phyloP scores from a whole-genome alignment of 495 filamentous ascomycete genomes.

The Filosporella fistucella region DNA sequence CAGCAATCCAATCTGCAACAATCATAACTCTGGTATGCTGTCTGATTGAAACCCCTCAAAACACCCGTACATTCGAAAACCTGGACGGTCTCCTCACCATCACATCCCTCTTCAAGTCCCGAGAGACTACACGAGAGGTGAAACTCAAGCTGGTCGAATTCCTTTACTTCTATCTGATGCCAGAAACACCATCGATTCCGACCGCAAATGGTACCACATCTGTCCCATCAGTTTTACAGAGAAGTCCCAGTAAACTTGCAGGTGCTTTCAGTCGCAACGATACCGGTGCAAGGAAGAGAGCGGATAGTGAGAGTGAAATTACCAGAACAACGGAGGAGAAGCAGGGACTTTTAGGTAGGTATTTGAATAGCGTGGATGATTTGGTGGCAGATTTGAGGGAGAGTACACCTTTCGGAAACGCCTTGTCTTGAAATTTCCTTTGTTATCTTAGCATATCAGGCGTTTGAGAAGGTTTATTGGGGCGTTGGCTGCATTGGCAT shows the following conservation, averaged over 20 bases:
- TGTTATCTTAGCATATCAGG: too few relatives aligned
- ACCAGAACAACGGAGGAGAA: slow-evolving; percentile 83
- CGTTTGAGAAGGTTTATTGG: too few relatives aligned
- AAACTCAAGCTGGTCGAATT: slow-evolving; percentile 94
- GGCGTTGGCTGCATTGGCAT: too few relatives aligned
- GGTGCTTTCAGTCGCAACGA: slow-evolving; percentile 35
- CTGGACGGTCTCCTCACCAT: slow-evolving; percentile 92
- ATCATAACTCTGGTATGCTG: slow-evolving; percentile 86
- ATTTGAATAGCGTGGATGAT: slow-evolving; percentile 86
- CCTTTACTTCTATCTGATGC: slow-evolving; percentile 94
- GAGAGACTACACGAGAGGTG: slow-evolving; percentile 76
- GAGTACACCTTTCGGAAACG: slow-evolving; percentile 63
- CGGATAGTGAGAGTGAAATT: slow-evolving; percentile 29
- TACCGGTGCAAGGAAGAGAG: slow-evolving; percentile 18
- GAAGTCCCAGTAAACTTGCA: slow-evolving; percentile 68
- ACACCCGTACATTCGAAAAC: slow-evolving; percentile 85
- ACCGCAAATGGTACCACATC: slow-evolving; percentile 27
- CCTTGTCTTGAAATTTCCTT: slow-evolving; percentile 31
- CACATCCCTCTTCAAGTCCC: slow-evolving; percentile 87
- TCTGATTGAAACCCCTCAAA: slow-evolving; percentile 74
- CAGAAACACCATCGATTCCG: slow-evolving; percentile 64
- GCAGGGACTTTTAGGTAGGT: slow-evolving; percentile 72
- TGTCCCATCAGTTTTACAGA: slow-evolving; percentile 49
- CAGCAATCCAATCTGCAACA: slow-evolving; percentile 83
- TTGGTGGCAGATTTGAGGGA: slow-evolving; percentile 86